Conservation (phyloP, 2,329 filamentous ascomycete species). For the Sporothrix variecibatus region DNA sequence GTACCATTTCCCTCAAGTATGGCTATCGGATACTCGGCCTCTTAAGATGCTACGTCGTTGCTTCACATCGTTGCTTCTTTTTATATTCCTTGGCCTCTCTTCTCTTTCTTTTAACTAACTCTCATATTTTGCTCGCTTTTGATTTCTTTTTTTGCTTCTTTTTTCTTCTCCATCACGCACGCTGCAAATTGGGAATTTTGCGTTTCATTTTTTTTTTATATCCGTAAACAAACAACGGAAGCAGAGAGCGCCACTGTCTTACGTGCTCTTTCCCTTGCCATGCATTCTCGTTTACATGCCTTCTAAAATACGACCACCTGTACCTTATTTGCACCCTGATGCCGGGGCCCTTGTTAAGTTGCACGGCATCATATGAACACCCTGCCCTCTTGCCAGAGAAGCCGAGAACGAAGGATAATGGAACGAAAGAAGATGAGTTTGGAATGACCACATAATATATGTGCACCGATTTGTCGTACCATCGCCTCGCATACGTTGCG, state of each 20-base stretch:
- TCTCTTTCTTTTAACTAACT: not conserved
- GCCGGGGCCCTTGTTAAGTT: not conserved
- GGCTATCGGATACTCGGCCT: not conserved
- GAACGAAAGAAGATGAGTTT: not conserved
- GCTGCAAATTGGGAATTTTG: not conserved
- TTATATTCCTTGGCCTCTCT: not conserved
- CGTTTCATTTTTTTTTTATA: not conserved
- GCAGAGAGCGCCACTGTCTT: not conserved
- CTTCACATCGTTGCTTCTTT: not conserved
- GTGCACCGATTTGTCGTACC: slow-evolving; percentile 9
- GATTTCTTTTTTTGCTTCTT: not conserved
- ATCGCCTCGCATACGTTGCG: not conserved
- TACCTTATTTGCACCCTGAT: not conserved
- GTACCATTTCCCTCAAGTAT: not conserved
- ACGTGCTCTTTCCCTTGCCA: not conserved
- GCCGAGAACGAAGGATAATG: not conserved
- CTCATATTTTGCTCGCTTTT: not conserved
- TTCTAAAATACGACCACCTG: not conserved
- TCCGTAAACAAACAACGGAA: not conserved
- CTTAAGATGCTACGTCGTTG: not conserved
- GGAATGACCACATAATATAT: slow-evolving; percentile 2
- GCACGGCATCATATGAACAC: not conserved
- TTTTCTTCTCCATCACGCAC: not conserved
- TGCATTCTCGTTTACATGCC: not conserved
- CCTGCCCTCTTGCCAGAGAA: not conserved